A percentile compares a stretch with the other conserved stretches of the same genome.
phyloP scores from a whole-genome alignment of 2,329 filamentous ascomycete species.

The Triangularia setosa region DNA sequence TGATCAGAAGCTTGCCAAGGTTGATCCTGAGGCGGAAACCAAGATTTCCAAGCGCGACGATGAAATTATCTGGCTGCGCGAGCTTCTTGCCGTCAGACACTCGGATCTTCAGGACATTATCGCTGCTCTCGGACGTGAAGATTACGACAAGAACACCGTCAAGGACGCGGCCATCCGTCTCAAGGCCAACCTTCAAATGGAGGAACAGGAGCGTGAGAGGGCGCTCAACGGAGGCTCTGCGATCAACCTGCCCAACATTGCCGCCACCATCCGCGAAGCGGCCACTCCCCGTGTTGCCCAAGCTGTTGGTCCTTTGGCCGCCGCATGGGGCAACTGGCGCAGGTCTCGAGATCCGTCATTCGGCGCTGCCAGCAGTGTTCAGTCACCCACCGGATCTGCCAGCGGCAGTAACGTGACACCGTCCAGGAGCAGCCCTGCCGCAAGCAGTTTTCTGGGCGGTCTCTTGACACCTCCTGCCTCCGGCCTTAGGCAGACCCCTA shows the following conservation, averaged over 20 bases:
- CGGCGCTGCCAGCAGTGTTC: slow-evolving; percentile 40
- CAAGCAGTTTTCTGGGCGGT: slow-evolving; percentile 65
- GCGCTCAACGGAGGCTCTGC: slow-evolving; percentile 67
- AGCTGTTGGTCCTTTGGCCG: slow-evolving; percentile 70
- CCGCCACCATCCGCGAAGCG: slow-evolving; percentile 70
- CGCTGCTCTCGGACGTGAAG: slow-evolving; percentile 66
- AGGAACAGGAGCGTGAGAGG: slow-evolving; percentile 90
- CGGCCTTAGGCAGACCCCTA: slow-evolving; percentile 60
- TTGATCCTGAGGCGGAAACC: slow-evolving; percentile 71
- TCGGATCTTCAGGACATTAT: slow-evolving; percentile 94
- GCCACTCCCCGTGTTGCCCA: slow-evolving; percentile 80
- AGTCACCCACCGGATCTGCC: slow-evolving; percentile 41
- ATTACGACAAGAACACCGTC: slow-evolving; percentile 73
- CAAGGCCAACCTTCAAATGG: slow-evolving; percentile 94
- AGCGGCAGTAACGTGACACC: slow-evolving; percentile 50
- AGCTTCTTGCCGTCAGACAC: slow-evolving; percentile 84
- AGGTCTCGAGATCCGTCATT: slow-evolving; percentile 52
- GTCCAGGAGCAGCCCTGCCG: slow-evolving; percentile 53
- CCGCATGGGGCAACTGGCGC: slow-evolving; percentile 96
- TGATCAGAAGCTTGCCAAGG: slow-evolving; percentile 63
- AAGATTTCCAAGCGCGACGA: slow-evolving; percentile 91
- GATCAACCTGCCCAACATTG: slow-evolving; percentile 69
- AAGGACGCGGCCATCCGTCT: slow-evolving; percentile 90
- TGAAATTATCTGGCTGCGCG: slow-evolving; percentile 91
- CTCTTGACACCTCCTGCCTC: slow-evolving; percentile 87